Evolutionary conservation across 805 yeast species (phyloP).

Genomic region (Barnettozyma californica): DNA sequence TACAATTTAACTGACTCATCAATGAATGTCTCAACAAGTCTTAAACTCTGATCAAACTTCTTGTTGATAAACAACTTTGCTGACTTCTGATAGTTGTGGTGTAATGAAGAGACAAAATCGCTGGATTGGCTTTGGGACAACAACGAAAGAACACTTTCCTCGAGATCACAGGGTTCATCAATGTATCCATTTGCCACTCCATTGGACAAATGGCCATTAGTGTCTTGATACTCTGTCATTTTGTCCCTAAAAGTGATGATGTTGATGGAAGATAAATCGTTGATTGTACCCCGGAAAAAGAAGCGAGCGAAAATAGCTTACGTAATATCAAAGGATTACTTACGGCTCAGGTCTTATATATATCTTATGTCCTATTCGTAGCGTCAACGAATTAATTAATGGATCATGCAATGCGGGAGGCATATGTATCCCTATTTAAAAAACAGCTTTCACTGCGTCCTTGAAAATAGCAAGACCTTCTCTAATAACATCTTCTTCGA

Average conservation of each 20-base stretch:
- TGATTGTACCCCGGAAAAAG: not conserved
- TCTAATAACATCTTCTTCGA: conserved; percentile 59
- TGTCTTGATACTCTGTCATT: not conserved
- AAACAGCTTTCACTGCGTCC: conserved; percentile 39
- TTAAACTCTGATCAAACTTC: conserved; percentile 20
- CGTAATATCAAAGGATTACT: too few relatives aligned
- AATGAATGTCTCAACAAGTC: conserved; percentile 4
- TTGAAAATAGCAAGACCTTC: conserved; percentile 72
- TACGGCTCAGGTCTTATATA: too few relatives aligned
- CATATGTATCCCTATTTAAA: not conserved
- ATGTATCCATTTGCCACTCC: not conserved
- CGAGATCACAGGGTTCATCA: not conserved
- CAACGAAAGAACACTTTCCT: conserved; percentile 6
- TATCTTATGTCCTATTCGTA: too few relatives aligned
- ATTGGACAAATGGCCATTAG: not conserved
- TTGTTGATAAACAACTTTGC: conserved; percentile 24
- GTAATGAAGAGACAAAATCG: not conserved
- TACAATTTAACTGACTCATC: conserved; percentile 9
- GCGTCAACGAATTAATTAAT: too few relatives aligned
- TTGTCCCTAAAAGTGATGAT: not conserved
- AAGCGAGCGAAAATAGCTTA: not conserved
- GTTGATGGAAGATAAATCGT: not conserved
- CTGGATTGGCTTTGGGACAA: conserved; percentile 4
- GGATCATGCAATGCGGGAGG: not conserved
- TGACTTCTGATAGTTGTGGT: conserved; percentile 6